A percentile compares a stretch with the other conserved stretches of the same genome.
These are phyloP conservation scores for Chamaecyparis obtusa DNA, from an alignment of 75 land plant genomes.

Conservation along the genomic window DNA sequence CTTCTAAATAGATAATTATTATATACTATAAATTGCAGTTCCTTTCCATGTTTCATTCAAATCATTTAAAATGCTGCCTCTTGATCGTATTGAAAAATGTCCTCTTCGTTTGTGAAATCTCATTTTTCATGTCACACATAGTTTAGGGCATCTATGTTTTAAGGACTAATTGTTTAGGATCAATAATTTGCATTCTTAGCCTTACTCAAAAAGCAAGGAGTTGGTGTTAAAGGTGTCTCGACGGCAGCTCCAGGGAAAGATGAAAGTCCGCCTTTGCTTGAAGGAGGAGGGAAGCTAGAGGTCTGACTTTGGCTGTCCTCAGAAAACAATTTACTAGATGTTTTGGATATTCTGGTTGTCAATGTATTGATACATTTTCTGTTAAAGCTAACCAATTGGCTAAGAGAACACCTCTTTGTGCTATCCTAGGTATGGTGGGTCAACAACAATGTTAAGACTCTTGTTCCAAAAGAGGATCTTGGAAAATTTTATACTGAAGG, in stretches of 20 bases:
- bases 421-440: conserved; percentile 42
- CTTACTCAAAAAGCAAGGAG: conserved; percentile 52
- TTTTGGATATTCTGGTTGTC: neutral
- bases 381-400: neutral
- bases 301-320: conserved; percentile 13
- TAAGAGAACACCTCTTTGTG: neutral
- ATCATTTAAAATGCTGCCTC: neutral
- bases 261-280: conserved; percentile 34
- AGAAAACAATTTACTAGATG: neutral
- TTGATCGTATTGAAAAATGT: neutral
- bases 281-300: conserved; percentile 42
- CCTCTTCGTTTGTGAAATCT: neutral
- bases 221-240: conserved; percentile 41
- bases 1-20: neutral
- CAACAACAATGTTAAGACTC: conserved; percentile 25
- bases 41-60: neutral
- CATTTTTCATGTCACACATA: neutral
- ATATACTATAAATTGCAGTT: neutral
- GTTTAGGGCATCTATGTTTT: neutral
- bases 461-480: conserved; percentile 30
- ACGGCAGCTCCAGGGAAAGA: conserved; percentile 44
- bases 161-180: neutral
- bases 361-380: neutral
- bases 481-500: conserved; percentile 38
- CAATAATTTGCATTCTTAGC: conserved; percentile 19